These are phyloP conservation scores for Acacia confusa DNA, from an alignment of 306 rosid species.

Conservation along the genomic window DNA sequence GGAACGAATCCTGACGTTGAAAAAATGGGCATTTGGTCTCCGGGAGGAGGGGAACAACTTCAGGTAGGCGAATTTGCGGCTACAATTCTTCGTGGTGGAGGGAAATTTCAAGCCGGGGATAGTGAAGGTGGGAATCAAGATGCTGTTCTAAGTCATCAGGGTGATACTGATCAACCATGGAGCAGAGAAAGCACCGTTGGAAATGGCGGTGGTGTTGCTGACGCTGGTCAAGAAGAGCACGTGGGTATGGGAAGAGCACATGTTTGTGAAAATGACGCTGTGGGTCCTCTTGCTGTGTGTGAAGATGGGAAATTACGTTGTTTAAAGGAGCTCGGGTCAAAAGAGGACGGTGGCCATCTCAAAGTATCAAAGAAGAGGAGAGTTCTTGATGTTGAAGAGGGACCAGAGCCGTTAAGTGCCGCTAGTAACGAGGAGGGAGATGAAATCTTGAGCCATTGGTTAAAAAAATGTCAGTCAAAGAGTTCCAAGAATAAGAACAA, in stretches of 20 bases:
- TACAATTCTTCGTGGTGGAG: conserved; percentile 29
- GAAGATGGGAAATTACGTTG: conserved; percentile 20
- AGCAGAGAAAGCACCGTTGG: conserved; percentile 19
- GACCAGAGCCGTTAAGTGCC: neutral
- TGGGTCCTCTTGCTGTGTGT: conserved; percentile 19
- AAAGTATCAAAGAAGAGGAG: neutral
- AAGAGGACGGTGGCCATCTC: neutral
- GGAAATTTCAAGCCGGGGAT: conserved; percentile 31
- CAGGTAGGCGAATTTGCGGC: conserved; percentile 27
- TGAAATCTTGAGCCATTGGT: conserved; percentile 21
- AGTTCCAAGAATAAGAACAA: conserved; percentile 36
- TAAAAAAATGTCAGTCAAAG: conserved; percentile 43
- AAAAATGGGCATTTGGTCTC: conserved; percentile 30
- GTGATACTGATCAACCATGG: conserved; percentile 25
- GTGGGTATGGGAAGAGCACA: neutral
- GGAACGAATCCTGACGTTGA: conserved; percentile 21
- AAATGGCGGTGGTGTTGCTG: conserved; percentile 27
- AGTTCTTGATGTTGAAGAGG: conserved; percentile 20
- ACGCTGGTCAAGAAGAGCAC: conserved; percentile 8
- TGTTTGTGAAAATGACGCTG: conserved; percentile 28
- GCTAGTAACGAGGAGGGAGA: conserved; percentile 22
- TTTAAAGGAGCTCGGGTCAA: conserved; percentile 5
- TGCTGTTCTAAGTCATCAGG: conserved; percentile 20
- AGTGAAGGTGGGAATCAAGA: conserved; percentile 5
- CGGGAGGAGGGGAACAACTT: conserved; percentile 29